Evolutionary conservation across 345 rosid genomes (phyloP), one percentile per base, ranked within the genome.

Genomic region (Arabis hirsuta): DNA sequence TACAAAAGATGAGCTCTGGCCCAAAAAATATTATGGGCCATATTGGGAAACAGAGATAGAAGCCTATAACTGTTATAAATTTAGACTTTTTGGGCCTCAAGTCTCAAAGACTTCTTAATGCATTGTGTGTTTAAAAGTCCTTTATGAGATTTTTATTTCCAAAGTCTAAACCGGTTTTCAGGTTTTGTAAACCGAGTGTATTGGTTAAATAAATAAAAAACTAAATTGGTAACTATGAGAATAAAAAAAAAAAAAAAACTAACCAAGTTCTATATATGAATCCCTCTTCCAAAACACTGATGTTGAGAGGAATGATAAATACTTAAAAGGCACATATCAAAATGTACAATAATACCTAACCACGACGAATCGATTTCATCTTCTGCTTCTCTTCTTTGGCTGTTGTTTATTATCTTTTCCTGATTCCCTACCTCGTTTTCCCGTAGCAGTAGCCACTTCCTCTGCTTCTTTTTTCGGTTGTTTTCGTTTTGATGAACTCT

Each of bases 401-500:
- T 61, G 74, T 76, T 77, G 38, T 52, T 36, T 84, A 78, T 78
- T 12, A 9, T 66, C 50, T 45, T 67, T 24, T 24, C 74, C 73
- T 9, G 64, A 22, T 10, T 82, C 88, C 57, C 85, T 84, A 19
- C 82, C 74, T 14, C 88, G 90, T 77, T 90, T 90, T 60, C 77
- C 82, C 0, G 79, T 65, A 43, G 62, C 70, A 57, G 20, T 3
- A 9, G 57, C 20, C 45, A 34, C 48, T 65, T 65, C 43, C 70
- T 77, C 77, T 2, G 55, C 67, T 29, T 51, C 78, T 65, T 78
- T 84, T 80, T 80, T 84, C 29, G 79, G 45, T 53, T 84, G 87
- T 67, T 82, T 45, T 67, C 69, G 76, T 73, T 79, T 89, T 1
- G 63, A 31, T 9, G 81, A 73, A 38, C 75, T 73, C 67, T 66